These are phyloP conservation scores for Aurinia saxatilis DNA, from an alignment of 345 rosid species.

Conservation along the genomic window DNA sequence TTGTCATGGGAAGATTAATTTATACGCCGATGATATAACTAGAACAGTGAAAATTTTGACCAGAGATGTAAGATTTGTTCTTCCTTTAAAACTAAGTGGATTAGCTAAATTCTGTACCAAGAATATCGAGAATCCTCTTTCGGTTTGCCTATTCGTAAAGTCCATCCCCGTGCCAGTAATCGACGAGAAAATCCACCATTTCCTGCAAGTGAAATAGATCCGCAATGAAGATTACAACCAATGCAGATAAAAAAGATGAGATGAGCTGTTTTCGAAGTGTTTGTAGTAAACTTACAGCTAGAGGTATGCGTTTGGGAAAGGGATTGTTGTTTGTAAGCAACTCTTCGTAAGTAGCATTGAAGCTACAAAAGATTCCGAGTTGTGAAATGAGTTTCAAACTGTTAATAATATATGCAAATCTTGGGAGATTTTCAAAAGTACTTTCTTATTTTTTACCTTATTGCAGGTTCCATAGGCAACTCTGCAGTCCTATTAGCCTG, in stretches of 20 bases:
- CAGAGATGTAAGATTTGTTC: neutral
- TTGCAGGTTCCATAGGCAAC: constrained; percentile 26
- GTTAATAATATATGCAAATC: neutral
- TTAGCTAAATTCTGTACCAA: constrained; percentile 21
- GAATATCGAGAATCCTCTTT: neutral
- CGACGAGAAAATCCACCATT: constrained; percentile 31
- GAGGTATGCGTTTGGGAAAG: constrained; percentile 25
- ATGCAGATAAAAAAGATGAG: neutral
- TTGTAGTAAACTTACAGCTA: constrained; percentile 22
- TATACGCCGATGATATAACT: too few relatives aligned
- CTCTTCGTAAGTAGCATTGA: constrained; percentile 28
- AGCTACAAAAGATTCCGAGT: constrained; percentile 7
- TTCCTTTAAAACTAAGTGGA: neutral
- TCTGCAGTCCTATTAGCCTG: constrained; percentile 19
- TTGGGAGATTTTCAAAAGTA: neutral
- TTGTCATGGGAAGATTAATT: neutral
- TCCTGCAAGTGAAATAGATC: constrained; percentile 17
- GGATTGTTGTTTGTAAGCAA: constrained; percentile 20
- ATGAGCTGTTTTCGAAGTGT: neutral
- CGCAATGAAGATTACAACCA: neutral
- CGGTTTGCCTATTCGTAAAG: constrained; percentile 13
- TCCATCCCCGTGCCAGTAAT: constrained; percentile 23
- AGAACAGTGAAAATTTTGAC: neutral
- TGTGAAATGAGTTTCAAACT: neutral
- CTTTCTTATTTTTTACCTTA: constrained; percentile 3